phyloP scores from a whole-genome alignment of 2,329 filamentous ascomycete genomes.

The Monilinia vaccinii-corymbosi region DNA sequence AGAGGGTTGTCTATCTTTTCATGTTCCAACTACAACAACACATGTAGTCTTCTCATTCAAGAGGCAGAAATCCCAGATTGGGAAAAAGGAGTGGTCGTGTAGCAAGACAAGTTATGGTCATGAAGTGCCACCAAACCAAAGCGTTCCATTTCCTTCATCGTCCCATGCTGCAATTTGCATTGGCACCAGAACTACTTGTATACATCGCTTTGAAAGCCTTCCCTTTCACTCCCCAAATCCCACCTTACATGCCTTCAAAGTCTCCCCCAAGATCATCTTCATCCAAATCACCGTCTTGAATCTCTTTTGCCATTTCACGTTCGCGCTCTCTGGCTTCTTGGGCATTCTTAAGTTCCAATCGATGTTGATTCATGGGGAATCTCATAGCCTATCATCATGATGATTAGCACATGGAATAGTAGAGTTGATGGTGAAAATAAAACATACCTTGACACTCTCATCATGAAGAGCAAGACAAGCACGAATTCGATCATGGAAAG shows the following conservation, averaged over 20 bases:
- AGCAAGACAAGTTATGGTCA: slow-evolving; percentile 24
- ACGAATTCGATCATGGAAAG: slow-evolving; percentile 92
- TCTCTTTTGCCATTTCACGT: slow-evolving; percentile 96
- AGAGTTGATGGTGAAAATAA: not conserved
- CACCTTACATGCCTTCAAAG: slow-evolving; percentile 81
- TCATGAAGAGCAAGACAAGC: slow-evolving; percentile 89
- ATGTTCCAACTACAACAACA: not conserved
- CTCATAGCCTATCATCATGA: slow-evolving; percentile 67
- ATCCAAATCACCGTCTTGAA: slow-evolving; percentile 93
- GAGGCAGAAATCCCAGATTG: not conserved
- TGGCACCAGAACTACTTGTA: not conserved
- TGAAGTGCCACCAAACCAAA: slow-evolving; percentile 26
- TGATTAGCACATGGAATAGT: not conserved
- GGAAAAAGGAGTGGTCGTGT: slow-evolving; percentile 6
- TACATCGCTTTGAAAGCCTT: not conserved
- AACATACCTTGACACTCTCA: slow-evolving; percentile 87
- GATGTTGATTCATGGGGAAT: slow-evolving; percentile 98
- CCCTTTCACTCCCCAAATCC: not conserved
- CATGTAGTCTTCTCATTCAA: not conserved
- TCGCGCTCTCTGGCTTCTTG: slow-evolving; percentile 97
- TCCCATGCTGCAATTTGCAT: not conserved
- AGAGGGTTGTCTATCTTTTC: not conserved
- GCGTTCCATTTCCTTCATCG: not conserved
- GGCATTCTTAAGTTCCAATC: slow-evolving; percentile 92
- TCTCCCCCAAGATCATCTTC: slow-evolving; percentile 94